phyloP scores from a whole-genome alignment of 345 rosid species.

The Rhizophora apiculata region DNA sequence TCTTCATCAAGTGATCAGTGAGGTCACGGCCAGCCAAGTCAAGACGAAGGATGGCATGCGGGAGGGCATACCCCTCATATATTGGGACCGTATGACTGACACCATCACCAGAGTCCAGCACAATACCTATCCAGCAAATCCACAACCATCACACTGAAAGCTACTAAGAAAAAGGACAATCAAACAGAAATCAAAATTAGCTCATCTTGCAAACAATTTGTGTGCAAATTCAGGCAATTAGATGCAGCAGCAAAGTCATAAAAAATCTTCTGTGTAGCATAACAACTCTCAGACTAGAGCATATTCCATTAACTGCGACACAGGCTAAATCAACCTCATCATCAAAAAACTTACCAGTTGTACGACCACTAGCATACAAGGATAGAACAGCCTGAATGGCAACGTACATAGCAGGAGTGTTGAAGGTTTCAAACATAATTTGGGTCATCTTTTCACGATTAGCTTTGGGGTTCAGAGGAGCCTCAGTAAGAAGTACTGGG shows the following conservation, averaged over 20 bases:
- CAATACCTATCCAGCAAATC: conserved; percentile 19
- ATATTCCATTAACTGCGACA: neutral
- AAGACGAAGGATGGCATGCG: conserved; percentile 30
- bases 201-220: too few species aligned
- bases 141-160: neutral
- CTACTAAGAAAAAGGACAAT: neutral
- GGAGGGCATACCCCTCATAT: conserved; percentile 30
- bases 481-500: conserved; percentile 59
- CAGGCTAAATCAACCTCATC: neutral
- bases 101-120: conserved; percentile 33
- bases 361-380: conserved; percentile 64
- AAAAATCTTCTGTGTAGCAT: too few species aligned
- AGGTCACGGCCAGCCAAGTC: conserved; percentile 33
- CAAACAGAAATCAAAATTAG: neutral
- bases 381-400: conserved; percentile 53
- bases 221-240: neutral
- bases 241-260: neutral
- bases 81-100: conserved; percentile 30
- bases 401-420: conserved; percentile 40
- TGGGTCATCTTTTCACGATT: conserved; percentile 60
- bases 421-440: conserved; percentile 48
- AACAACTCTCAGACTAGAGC: neutral
- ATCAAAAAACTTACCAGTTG: conserved; percentile 28
- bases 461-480: conserved; percentile 62
- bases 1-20: conserved; percentile 31